Base-by-base conservation (phyloP, 305 asterid genomes). In the Rubia peregrina region DNA sequence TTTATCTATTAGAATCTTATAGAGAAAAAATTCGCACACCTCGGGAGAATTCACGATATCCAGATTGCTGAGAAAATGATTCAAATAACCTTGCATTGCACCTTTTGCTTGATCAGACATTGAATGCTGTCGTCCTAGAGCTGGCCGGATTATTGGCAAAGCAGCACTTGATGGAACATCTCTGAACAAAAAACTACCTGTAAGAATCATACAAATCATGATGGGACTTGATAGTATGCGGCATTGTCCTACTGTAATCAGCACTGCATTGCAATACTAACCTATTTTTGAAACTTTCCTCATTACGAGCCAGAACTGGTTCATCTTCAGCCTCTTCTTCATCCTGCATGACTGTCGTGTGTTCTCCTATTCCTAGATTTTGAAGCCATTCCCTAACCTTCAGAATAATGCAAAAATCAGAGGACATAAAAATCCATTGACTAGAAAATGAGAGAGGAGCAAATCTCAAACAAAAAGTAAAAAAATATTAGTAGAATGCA, bases 151-250 rank as follows among this genome's bases (percentile, higher is more conserved):
- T 71, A 94, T 82, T 82, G 98, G 88, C 65, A 94, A 82, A 73
- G 97, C 99, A 26, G 99, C 99, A 81, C 86, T 89, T 75, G 99
- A 94, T 49, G 99, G 99, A 64, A 94, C 95, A 85, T 88, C 90
- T 87, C 99, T 94, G 97, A 65, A 51, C 88, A 91, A 26, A 91
- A 91, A 87, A 82, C 82, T 17, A 87, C 87, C 69, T 78, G 82
- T 89, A 10, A 60, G 40, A 68, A 30, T 61, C 38, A 21, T 33
- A 60, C 55, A 22, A 51, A 14, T 38, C 56, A 60, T 44, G 71
- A 63, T 63, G 71, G 65, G 56, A 51, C 66, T 57, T 55, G 57
- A 22, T 26, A 62, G 44, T 22, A 44, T 70, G 44, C 14, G 17
- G 61, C 33, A 61, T 64, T 70, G 46, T 41, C 60, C 61, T 68